Base-by-base conservation (phyloP, 257 asterid genomes). In the Buddleja alternifolia region DNA sequence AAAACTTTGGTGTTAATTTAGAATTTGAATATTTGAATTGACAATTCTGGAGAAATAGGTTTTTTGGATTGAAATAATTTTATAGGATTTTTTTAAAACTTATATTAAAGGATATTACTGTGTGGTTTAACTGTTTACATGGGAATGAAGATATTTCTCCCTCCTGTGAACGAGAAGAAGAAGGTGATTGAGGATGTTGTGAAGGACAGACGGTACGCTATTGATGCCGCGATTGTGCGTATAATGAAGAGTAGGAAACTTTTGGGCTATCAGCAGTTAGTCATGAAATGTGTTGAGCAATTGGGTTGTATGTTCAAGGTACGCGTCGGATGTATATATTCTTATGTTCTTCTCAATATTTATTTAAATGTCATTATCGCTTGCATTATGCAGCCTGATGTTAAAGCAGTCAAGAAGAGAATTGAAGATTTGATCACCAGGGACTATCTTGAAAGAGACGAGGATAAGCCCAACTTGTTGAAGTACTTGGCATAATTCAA, bases 371-470 rank as follows among this genome's bases (percentile, higher is more conserved):
- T 29, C 5, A 29, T 29, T 29, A 29, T 29, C 2, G 2, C 34
- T 29, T 29, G 34, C 34, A 29, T 17, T 45, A 47, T 67, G 69
- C 71, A 85, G 86, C 90, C 90, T 36, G 88, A 86, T 46, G 87
- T 81, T 2, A 84, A 86, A 71, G 86, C 86, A 37, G 83, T 86
- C 77, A 86, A 86, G 86, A 86, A 84, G 77, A 79, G 90, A 66
- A 83, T 84, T 24, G 93, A 86, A 75, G 93, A 86, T 71, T 47
- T 86, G 79, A 83, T 86, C 78, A 81, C 89, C 10, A 80, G 93
- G 3, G 93, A 86, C 71, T 86, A 86, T 64, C 86, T 86, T 54
- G 93, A 86, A 70, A 81, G 93, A 17, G 93, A 86, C 78, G 83
- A 79, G 78, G 90, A 83, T 8, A 84, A 84, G 66, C 86, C 85